phyloP scores from a whole-genome alignment of 2,329 filamentous ascomycete species.

The Aspergillus ochraceus region DNA sequence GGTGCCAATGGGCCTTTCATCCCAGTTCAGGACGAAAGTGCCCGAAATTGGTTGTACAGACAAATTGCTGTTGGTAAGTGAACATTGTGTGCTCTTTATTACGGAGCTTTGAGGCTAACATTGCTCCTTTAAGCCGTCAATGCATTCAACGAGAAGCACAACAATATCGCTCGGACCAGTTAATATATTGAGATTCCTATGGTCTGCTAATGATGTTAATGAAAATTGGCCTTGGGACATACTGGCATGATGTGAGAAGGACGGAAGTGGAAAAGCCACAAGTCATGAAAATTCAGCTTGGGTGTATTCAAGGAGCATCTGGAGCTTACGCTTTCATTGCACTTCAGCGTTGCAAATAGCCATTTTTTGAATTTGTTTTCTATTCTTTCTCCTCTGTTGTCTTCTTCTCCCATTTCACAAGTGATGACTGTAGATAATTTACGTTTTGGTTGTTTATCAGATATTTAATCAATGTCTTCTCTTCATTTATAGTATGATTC shows the following conservation, averaged over 20 bases:
- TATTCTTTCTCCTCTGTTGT: not conserved
- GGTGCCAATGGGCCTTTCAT: conserved; percentile 94
- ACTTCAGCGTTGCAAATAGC: not conserved
- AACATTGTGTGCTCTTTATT: not conserved
- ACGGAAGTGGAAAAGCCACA: not conserved
- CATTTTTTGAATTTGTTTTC: not conserved
- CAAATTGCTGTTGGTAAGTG: conserved; percentile 61
- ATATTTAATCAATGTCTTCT: no score
- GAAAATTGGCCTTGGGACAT: not conserved
- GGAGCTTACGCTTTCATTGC: not conserved
- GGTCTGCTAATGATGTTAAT: not conserved
- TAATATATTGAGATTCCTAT: not conserved
- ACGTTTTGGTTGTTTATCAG: no score
- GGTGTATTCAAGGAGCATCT: not conserved
- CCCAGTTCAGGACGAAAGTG: conserved; percentile 84
- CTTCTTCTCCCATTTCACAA: not conserved
- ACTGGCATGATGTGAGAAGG: not conserved
- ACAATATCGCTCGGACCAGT: conserved; percentile 26
- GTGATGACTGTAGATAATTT: not conserved
- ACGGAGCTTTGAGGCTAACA: conserved; percentile 10
- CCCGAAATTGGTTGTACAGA: conserved; percentile 65
- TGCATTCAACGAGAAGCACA: conserved; percentile 67
- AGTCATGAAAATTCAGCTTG: not conserved
- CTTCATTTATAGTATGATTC: no score
- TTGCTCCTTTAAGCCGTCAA: conserved; percentile 53